Conservation (phyloP, 2,329 filamentous ascomycete species). For the Didymosphaeria variabile region DNA sequence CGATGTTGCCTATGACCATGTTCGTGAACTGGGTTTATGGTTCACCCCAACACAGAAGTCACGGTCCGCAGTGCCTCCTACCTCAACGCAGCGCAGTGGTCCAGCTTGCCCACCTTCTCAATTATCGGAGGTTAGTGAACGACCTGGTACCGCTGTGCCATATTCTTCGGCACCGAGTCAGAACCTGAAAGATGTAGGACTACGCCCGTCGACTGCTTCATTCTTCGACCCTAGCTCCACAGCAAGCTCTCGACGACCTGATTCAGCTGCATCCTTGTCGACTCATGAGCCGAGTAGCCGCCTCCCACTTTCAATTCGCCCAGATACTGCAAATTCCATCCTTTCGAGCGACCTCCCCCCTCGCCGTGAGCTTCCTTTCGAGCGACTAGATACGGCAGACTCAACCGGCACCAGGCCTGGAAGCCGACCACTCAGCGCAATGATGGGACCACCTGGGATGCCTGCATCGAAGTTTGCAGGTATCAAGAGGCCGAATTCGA, state of each 20-base stretch:
- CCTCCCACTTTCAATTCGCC: constrained; percentile 20
- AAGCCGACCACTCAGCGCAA: constrained; percentile 35
- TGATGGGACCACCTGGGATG: constrained; percentile 46
- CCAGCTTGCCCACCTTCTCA: constrained; percentile 40
- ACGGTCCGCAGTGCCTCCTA: constrained; percentile 9
- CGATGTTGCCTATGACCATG: constrained; percentile 40
- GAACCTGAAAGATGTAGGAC: constrained; percentile 21
- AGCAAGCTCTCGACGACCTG: constrained; percentile 39
- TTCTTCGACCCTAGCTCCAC: constrained; percentile 22
- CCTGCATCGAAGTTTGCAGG: constrained; percentile 31
- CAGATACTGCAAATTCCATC: constrained; percentile 30
- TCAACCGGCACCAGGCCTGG: constrained; percentile 30
- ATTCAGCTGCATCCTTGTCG: constrained; percentile 28
- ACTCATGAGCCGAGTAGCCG: background rate
- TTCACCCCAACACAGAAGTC: constrained; percentile 27
- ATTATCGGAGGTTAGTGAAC: constrained; percentile 34
- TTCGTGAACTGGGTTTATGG: constrained; percentile 45
- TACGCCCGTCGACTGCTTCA: constrained; percentile 32
- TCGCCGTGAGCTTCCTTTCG: constrained; percentile 52
- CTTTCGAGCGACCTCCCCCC: constrained; percentile 42
- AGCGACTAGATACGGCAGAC: constrained; percentile 39
- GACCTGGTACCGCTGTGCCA: constrained; percentile 35
- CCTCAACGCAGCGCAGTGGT: constrained; percentile 15
- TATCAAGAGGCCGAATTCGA: constrained; percentile 31
- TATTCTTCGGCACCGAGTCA: constrained; percentile 16